These are phyloP conservation scores for Fusarium sororula DNA, from an alignment of 2,329 filamentous ascomycete species.

Conservation along the genomic window DNA sequence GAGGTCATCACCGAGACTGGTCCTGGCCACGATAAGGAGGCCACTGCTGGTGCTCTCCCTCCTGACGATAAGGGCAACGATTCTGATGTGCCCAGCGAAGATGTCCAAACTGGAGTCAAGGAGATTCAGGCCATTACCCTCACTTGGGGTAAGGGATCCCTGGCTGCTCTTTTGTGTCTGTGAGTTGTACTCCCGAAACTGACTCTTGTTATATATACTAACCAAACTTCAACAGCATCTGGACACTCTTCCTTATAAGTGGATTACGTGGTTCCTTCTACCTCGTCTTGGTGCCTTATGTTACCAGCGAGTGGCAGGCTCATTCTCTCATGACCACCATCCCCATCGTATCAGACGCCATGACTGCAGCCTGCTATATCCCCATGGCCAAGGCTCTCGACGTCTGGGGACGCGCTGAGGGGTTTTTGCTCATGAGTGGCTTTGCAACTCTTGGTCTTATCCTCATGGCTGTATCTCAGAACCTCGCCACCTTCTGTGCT, in stretches of 20 bases:
- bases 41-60: constrained; percentile 6
- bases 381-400: constrained; percentile 70
- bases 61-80: constrained; percentile 19
- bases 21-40: constrained; percentile 19
- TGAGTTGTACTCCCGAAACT: constrained; percentile 30
- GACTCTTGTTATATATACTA: neutral
- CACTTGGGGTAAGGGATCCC: constrained; percentile 51
- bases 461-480: constrained; percentile 67
- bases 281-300: constrained; percentile 54
- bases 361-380: constrained; percentile 68
- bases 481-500: constrained; percentile 57
- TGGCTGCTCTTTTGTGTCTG: constrained; percentile 46
- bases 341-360: constrained; percentile 61
- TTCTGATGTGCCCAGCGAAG: constrained; percentile 23
- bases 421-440: constrained; percentile 62
- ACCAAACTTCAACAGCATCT: constrained; percentile 47
- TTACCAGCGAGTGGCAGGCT: constrained; percentile 59
- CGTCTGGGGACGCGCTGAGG: constrained; percentile 70
- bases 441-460: constrained; percentile 61
- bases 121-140: constrained; percentile 54
- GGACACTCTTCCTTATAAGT: constrained; percentile 61
- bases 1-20: neutral
- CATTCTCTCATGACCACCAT: constrained; percentile 65
- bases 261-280: constrained; percentile 57
- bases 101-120: constrained; percentile 51